Evolutionary conservation across 306 rosid genomes (phyloP).

Genomic region (Dryas drummondii): DNA sequence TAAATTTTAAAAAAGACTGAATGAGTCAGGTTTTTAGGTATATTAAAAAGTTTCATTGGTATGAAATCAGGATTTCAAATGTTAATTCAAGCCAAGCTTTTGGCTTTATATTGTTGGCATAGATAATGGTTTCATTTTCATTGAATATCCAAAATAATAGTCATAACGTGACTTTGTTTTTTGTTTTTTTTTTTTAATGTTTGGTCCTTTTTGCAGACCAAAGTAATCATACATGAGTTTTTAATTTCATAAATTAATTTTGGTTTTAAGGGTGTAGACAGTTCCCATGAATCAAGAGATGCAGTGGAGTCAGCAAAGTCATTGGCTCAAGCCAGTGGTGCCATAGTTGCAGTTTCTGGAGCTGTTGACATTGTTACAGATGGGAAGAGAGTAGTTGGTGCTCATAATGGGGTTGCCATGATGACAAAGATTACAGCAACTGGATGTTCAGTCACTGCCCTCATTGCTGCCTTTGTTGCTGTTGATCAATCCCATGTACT

Average conservation of each 20-base stretch:
- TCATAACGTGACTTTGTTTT: background rate
- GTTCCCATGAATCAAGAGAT: slow-evolving; percentile 69
- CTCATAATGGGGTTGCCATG: slow-evolving; percentile 84
- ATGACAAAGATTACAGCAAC: slow-evolving; percentile 90
- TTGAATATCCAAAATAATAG: background rate
- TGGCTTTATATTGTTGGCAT: background rate
- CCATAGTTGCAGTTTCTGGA: slow-evolving; percentile 82
- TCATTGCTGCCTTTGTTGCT: slow-evolving; percentile 81
- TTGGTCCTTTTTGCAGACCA: background rate
- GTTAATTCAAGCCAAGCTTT: background rate
- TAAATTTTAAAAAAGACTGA: too few relatives aligned
- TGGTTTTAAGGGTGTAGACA: slow-evolving; percentile 65
- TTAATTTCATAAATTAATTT: background rate
- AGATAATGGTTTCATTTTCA: background rate
- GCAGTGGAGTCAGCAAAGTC: slow-evolving; percentile 79
- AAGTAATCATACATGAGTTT: background rate
- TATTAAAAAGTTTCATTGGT: too few relatives aligned
- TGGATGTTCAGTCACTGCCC: slow-evolving; percentile 87
- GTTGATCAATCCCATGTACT: slow-evolving; percentile 62
- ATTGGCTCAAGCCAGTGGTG: slow-evolving; percentile 66
- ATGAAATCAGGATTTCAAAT: background rate
- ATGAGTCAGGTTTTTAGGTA: too few relatives aligned
- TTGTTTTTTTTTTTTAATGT: background rate
- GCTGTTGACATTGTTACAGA: slow-evolving; percentile 79
- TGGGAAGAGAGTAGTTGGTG: slow-evolving; percentile 73